Evolutionary conservation across 441 rosid genomes (phyloP).

Genomic region (Manihot esculenta): DNA sequence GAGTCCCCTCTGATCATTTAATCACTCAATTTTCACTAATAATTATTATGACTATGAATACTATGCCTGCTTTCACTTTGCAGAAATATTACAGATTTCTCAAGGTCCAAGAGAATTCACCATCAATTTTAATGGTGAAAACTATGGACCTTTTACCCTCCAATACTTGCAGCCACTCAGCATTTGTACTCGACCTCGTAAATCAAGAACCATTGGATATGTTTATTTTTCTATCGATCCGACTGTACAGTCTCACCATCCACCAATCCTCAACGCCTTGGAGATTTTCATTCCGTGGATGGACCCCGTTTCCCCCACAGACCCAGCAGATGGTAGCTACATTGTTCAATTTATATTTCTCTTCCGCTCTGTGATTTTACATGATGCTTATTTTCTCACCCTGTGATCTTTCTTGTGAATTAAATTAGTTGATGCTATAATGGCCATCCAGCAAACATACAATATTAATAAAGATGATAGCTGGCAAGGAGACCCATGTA

Average conservation of each 20-base stretch:
- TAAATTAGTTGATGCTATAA: constrained; percentile 30
- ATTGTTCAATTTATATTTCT: background rate
- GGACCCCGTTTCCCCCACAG: constrained; percentile 17
- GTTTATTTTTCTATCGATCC: constrained; percentile 9
- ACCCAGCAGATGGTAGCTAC: constrained; percentile 29
- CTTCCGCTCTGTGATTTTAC: background rate
- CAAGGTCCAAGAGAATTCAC: constrained; percentile 7
- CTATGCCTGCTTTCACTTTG: constrained; percentile 24
- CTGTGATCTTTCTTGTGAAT: background rate
- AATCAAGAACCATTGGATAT: background rate
- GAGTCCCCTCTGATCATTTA: constrained; percentile 1
- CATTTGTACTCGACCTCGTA: background rate
- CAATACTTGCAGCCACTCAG: constrained; percentile 17
- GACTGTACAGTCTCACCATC: constrained; percentile 17
- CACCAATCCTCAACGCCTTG: constrained; percentile 32
- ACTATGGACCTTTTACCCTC: constrained; percentile 2
- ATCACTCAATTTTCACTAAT: rapidly evolving
- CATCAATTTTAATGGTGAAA: background rate
- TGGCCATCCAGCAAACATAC: constrained; percentile 24
- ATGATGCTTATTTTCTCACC: background rate
- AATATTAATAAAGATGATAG: constrained; percentile 8
- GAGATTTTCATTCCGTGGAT: too few relatives aligned
- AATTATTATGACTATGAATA: too few relatives aligned
- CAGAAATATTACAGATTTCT: constrained; percentile 9
- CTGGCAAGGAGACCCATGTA: constrained; percentile 47